Conservation (phyloP, 2,329 filamentous ascomycete genomes). For the Amesomyces nigricolor region DNA sequence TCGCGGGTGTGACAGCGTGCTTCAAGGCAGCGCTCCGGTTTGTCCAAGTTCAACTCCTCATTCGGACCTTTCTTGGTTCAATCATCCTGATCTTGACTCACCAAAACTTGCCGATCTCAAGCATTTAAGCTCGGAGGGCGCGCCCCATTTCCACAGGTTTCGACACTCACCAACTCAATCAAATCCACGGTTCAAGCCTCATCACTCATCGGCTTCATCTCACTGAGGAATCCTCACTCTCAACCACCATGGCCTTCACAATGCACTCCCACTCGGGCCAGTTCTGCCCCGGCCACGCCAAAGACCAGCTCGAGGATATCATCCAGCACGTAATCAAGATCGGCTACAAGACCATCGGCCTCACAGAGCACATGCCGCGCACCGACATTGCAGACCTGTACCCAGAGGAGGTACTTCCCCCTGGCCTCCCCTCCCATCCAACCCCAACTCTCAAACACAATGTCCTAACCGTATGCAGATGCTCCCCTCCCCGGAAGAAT, state of each 20-base stretch:
- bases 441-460: not conserved
- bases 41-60: too few relatives aligned
- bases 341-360: slow-evolving; percentile 74
- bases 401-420: slow-evolving; percentile 64
- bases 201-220: not conserved
- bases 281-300: slow-evolving; percentile 88
- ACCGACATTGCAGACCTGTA: slow-evolving; percentile 71
- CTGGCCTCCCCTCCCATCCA: not conserved
- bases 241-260: slow-evolving; percentile 74
- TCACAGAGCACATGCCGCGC: slow-evolving; percentile 95
- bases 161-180: not conserved
- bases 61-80: too few relatives aligned
- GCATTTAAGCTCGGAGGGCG: too few relatives aligned
- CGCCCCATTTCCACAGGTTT: too few relatives aligned
- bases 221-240: not conserved
- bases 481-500: slow-evolving; percentile 43
- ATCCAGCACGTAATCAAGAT: slow-evolving; percentile 70
- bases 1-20: not conserved
- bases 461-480: slow-evolving; percentile 34
- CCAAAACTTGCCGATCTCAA: too few relatives aligned
- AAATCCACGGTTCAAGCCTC: not conserved
- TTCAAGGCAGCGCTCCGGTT: not conserved
- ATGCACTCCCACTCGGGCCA: slow-evolving; percentile 98
- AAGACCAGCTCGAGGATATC: slow-evolving; percentile 77
- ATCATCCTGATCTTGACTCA: too few relatives aligned